Conservation (phyloP, 441 rosid species). For the Gossypium laxum region DNA sequence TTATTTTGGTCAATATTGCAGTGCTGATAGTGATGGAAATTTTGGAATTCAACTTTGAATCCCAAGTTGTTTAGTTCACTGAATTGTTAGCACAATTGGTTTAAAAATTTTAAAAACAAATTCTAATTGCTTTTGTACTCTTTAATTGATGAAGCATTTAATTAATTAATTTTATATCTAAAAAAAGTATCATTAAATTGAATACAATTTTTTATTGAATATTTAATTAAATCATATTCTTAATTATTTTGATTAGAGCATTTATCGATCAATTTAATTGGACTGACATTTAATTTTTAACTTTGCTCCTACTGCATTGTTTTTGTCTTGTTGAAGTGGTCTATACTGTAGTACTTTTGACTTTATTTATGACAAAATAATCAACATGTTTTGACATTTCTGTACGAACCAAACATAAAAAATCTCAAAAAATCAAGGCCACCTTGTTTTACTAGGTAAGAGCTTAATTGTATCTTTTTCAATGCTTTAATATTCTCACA, state of each 20-base stretch:
- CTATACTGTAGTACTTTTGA: neutral
- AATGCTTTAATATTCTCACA: neutral
- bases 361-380: neutral
- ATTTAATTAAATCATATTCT: neutral
- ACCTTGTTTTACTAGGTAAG: neutral
- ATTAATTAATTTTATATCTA: too few species aligned
- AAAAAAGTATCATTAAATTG: too few species aligned
- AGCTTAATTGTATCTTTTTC: neutral
- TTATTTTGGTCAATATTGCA: neutral
- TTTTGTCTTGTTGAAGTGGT: neutral
- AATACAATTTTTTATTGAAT: too few species aligned
- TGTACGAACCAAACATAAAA: neutral
- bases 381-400: neutral
- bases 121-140: too few species aligned
- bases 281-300: neutral
- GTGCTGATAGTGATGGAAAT: neutral
- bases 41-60: neutral
- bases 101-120: too few species aligned
- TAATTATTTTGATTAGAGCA: neutral
- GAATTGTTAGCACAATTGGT: neutral
- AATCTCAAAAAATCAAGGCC: neutral
- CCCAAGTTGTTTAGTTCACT: neutral
- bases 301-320: conserved; percentile 9
- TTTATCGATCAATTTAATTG: too few species aligned
- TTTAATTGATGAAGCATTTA: too few species aligned